These are phyloP conservation scores for Epichloe uncinata DNA, from an alignment of 2,329 filamentous ascomycete genomes.

Conservation along the genomic window DNA sequence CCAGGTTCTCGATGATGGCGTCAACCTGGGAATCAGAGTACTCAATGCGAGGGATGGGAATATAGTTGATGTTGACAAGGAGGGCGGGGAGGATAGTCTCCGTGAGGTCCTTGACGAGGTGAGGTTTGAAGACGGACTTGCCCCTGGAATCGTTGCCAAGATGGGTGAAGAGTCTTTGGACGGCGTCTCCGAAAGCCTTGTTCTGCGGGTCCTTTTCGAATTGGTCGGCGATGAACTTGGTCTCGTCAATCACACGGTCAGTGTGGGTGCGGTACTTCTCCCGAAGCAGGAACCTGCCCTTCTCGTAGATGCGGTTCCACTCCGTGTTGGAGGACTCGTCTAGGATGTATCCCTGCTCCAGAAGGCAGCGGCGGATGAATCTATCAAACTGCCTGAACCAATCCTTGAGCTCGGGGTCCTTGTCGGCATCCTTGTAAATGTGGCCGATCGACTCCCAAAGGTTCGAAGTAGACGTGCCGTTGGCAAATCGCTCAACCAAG, in stretches of 20 bases:
- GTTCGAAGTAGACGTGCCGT: constrained; percentile 79
- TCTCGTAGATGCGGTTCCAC: constrained; percentile 76
- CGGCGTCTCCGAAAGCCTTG: constrained; percentile 58
- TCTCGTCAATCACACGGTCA: constrained; percentile 73
- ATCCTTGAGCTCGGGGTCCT: constrained; percentile 69
- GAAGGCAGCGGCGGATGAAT: constrained; percentile 71
- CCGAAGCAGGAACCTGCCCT: constrained; percentile 74
- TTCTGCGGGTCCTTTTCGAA: constrained; percentile 85
- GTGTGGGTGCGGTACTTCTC: constrained; percentile 80
- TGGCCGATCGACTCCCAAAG: constrained; percentile 73
- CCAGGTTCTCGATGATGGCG: constrained; percentile 82
- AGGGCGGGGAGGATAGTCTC: constrained; percentile 74
- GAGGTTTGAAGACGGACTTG: constrained; percentile 81
- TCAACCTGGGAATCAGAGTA: constrained; percentile 76
- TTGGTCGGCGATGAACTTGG: constrained; percentile 79
- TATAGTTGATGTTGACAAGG: constrained; percentile 76
- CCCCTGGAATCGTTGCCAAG: constrained; percentile 80
- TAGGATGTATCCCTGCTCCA: constrained; percentile 85
- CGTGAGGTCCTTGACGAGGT: constrained; percentile 77
- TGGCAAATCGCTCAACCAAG: constrained; percentile 89
- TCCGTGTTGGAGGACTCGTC: constrained; percentile 65
- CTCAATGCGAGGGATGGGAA: constrained; percentile 89
- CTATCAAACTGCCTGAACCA: constrained; percentile 75
- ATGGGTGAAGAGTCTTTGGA: constrained; percentile 75
- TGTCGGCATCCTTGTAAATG: constrained; percentile 78